phyloP scores from a whole-genome alignment of 2,329 filamentous ascomycete genomes.

The Scedosporium aurantiacum region DNA sequence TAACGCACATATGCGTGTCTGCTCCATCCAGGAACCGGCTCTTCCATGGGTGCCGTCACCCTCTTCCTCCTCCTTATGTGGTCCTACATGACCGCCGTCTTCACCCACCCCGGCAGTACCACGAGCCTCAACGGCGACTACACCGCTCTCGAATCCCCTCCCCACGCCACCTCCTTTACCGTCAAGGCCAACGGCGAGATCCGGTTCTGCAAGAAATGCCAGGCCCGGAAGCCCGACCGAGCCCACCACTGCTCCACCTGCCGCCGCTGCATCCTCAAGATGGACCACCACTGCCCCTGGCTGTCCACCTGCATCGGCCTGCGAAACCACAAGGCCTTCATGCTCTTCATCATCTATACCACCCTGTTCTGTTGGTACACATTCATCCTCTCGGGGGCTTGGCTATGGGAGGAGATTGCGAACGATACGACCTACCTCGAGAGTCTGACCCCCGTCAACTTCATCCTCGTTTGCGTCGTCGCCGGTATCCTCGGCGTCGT shows the following conservation, averaged over 20 bases:
- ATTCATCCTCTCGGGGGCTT: constrained; percentile 65
- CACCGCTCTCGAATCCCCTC: constrained; percentile 47
- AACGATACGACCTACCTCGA: constrained; percentile 60
- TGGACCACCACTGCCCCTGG: constrained; percentile 99
- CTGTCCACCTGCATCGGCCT: constrained; percentile 90
- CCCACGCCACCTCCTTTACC: constrained; percentile 61
- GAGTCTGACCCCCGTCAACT: constrained; percentile 76
- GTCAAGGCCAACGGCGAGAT: constrained; percentile 83
- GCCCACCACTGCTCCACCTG: constrained; percentile 96
- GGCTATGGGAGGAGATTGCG: constrained; percentile 79
- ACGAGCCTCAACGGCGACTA: constrained; percentile 55
- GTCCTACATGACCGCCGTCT: constrained; percentile 87
- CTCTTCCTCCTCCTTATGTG: constrained; percentile 75
- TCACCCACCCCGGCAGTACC: constrained; percentile 74
- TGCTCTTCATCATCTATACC: constrained; percentile 85
- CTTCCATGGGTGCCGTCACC: constrained; percentile 53
- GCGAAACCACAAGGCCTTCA: constrained; percentile 88
- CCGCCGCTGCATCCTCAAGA: constrained; percentile 89
- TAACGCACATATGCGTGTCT: not conserved
- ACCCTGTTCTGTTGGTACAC: constrained; percentile 73
- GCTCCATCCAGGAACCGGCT: constrained; percentile 31
- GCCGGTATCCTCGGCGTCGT: constrained; percentile 87
- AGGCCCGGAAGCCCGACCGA: constrained; percentile 86
- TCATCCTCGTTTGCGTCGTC: constrained; percentile 76
- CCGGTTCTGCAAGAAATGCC: constrained; percentile 95